Conservation (phyloP, 257 asterid species). For the Cynanchum wilfordii region DNA sequence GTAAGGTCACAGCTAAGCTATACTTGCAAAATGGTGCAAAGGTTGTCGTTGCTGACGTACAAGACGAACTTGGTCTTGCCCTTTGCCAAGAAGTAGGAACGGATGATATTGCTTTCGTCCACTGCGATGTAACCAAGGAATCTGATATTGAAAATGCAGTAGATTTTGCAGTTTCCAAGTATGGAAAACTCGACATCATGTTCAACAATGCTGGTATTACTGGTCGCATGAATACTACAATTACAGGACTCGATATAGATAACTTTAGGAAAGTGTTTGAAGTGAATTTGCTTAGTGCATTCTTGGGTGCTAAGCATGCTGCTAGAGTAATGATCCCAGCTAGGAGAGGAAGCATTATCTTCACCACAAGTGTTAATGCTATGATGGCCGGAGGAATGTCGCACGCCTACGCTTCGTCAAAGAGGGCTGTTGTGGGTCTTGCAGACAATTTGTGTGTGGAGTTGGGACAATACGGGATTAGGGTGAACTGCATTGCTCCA, state of each 20-base stretch:
- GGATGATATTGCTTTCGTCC: conserved; percentile 2
- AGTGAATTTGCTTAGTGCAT: no score
- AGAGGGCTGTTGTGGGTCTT: conserved; percentile 28
- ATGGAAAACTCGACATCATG: conserved; percentile 17
- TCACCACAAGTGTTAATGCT: no score
- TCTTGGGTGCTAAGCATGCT: no score
- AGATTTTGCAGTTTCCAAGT: neutral
- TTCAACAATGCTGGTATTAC: conserved; percentile 7
- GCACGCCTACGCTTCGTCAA: no score
- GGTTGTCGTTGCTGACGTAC: conserved; percentile 8
- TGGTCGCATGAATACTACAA: neutral
- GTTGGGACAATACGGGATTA: conserved; percentile 27
- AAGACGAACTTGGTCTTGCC: neutral
- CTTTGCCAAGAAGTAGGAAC: neutral
- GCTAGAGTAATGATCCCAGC: no score
- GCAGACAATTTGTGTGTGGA: conserved; percentile 25
- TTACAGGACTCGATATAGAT: no score
- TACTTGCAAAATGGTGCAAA: conserved; percentile 10
- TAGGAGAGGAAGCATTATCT: no score
- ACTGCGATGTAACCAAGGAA: conserved; percentile 12
- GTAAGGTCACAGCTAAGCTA: neutral
- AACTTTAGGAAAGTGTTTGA: no score
- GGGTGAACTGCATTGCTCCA: conserved; percentile 16
- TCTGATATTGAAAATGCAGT: neutral
- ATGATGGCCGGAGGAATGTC: no score